A percentile compares a stretch with the other conserved stretches of the same genome.
These are phyloP conservation scores for Oryza glumipatula DNA, from an alignment of 176 grass and related monocot species.

Conservation along the genomic window DNA sequence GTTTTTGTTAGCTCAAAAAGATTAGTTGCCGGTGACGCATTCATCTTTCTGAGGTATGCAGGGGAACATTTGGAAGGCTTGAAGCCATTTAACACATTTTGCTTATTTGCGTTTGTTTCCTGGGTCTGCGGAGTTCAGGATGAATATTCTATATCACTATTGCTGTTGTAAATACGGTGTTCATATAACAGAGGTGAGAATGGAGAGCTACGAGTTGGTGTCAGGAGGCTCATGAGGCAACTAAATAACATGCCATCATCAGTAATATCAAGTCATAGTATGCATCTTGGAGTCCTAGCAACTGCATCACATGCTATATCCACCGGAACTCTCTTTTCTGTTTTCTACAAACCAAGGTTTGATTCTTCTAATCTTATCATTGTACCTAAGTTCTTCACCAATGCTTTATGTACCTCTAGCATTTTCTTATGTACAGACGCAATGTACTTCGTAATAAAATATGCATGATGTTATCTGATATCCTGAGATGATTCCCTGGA, in stretches of 20 bases:
- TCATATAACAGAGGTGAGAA: conserved; percentile 63
- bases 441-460: conserved; percentile 3
- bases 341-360: conserved; percentile 96
- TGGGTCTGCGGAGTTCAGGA: conserved; percentile 17
- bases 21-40: conserved; percentile 89
- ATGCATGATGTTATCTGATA: not conserved
- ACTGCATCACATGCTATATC: conserved; percentile 86
- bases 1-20: conserved; percentile 91
- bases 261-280: conserved; percentile 95
- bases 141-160: conserved; percentile 5
- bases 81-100: not conserved
- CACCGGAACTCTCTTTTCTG: conserved; percentile 73
- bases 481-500: not conserved
- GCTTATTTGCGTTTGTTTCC: conserved; percentile 17
- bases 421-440: conserved; percentile 8
- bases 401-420: conserved; percentile 3
- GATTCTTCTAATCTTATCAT: conserved; percentile 6
- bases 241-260: conserved; percentile 83
- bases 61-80: not conserved
- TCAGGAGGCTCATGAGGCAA: conserved; percentile 70
- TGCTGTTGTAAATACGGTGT: conserved; percentile 22
- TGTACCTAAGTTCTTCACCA: not conserved
- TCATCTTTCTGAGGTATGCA: conserved; percentile 83
- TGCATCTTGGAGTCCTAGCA: conserved; percentile 95
- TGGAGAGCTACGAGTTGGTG: conserved; percentile 79